These are phyloP conservation scores for Fusarium buharicum DNA, from an alignment of 2,329 filamentous ascomycete genomes.

Conservation along the genomic window DNA sequence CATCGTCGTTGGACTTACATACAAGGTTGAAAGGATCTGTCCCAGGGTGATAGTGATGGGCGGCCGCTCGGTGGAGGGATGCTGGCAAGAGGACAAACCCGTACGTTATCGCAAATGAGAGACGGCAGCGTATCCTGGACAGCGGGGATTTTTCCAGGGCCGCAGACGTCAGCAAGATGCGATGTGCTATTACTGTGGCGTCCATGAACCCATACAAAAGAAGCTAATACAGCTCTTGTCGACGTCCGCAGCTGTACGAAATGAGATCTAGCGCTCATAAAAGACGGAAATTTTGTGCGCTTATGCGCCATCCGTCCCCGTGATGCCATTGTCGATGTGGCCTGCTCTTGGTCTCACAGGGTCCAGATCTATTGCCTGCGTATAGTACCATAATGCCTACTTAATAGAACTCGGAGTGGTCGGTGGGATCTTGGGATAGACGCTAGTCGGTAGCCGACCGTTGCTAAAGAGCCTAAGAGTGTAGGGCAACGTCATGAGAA, in stretches of 20 bases:
- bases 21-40: conserved; percentile 18
- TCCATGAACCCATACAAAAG: not conserved
- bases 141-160: conserved; percentile 6
- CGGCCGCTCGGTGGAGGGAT: conserved; percentile 32
- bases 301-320: conserved; percentile 45
- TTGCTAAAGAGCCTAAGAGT: conserved; percentile 10
- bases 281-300: conserved; percentile 38
- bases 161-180: conserved; percentile 26
- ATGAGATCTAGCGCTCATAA: conserved; percentile 24
- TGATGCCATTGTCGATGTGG: conserved; percentile 46
- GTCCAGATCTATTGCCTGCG: conserved; percentile 35
- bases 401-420: conserved; percentile 20
- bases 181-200: conserved; percentile 10
- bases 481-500: conserved; percentile 25
- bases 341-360: conserved; percentile 30
- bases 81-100: conserved; percentile 13
- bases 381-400: conserved; percentile 4
- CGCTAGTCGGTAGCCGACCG: conserved; percentile 33
- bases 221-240: no score
- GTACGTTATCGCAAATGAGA: conserved; percentile 9
- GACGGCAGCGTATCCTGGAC: not conserved
- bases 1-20: conserved; percentile 24
- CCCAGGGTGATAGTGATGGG: conserved; percentile 21
- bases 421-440: conserved; percentile 31
- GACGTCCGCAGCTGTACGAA: not conserved